Evolutionary conservation across 1,284 basidiomycete species (phyloP), one percentile per base, ranked within the genome.

Genomic region (Tylopilus sp.): DNA sequence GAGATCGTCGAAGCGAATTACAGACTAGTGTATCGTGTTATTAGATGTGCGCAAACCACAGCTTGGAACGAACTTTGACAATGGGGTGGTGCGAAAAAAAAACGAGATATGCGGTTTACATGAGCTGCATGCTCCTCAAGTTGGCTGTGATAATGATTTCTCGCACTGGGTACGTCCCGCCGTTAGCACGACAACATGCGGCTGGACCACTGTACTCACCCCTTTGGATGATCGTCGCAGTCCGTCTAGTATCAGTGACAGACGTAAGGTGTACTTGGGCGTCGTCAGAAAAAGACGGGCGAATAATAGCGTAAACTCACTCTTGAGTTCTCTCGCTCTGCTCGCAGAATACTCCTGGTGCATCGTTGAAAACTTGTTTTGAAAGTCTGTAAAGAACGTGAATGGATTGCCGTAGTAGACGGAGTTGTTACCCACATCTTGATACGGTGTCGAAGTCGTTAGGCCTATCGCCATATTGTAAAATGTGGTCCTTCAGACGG

Each of bases 371-470:
- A 90, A 91, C 59, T 85, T 88, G 57, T 78, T 77, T 42, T 76
- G 74, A 72, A 91, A 85, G 62, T 87, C 87, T 90, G 49, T 15
- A 26, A 48, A 30, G 26, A n/a, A 42, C 35, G 35, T 57, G 12
- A 65, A 38, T 29, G 6, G 21, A 24, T 21, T 37, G 46, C 26
- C 9, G 46, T 30, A 50, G 43, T 24, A 39, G 33, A 28, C 30
- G 46, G 54, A 49, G 24, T 42, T n/a, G 28, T 51, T 1, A 68
- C 76, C 47, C 64, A 88, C 88, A 89, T 67, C 81, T 82, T 18
- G 80, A 78, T 15, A 88, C 80, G 14, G 77, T 77, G 24, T 84
- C 80, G 57, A 81, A 88, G 64, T 89, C 84, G 61, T 91, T 91
- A 20, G 82, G 77, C 56, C 81, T 71, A 59, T 86, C 78, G 7